Evolutionary conservation across 2,329 filamentous ascomycete genomes (phyloP), one percentile per base, ranked within the genome.

Genomic region (Colletotrichum lupini): DNA sequence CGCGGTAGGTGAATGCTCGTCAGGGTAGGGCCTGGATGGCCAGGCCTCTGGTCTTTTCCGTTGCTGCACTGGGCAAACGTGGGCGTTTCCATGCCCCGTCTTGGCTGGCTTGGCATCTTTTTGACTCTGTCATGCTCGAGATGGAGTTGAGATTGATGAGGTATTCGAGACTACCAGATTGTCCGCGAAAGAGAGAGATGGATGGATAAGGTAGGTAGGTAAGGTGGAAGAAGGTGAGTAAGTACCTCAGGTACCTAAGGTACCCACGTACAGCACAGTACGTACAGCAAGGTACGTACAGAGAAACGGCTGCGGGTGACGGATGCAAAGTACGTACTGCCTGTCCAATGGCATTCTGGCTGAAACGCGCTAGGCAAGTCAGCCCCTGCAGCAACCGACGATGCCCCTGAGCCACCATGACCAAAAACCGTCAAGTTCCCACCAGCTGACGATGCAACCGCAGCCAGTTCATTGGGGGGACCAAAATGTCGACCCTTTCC

Each of bases 281-380:
- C 32, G 4, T 35, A 35, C 32, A 30, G 2, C 26, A n/a, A 49
- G 42, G 6, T n/a, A 49, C 42, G 19, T 19, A n/a, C 19, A 49
- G 42, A 49, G 42, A 49, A 49, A n/a, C 42, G 42, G 42, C 16
- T 49, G 42, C 16, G 8, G 42, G 16, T 46, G 42, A 46, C 19
- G 42, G 42, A 46, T 46, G 42, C 42, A 46, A 46, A n/a, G 42
- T 46, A 46, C 42, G 42, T 46, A 46, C 42, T n/a, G 42, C 42
- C 42, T n/a, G 24, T 56, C 68, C 56, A 67, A 72, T 68, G 68
- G 68, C 57, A 72, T 72, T 68, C 57, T 72, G 49, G 35, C 64
- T 72, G 68, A 68, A 72, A 72, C 68, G 58, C 68, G 49, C 68
- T 72, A 72, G 57, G 11, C 52, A 49, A 49, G 64, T 32, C 22